phyloP scores from a whole-genome alignment of 345 rosid species.

The Erucastrum elatum region DNA sequence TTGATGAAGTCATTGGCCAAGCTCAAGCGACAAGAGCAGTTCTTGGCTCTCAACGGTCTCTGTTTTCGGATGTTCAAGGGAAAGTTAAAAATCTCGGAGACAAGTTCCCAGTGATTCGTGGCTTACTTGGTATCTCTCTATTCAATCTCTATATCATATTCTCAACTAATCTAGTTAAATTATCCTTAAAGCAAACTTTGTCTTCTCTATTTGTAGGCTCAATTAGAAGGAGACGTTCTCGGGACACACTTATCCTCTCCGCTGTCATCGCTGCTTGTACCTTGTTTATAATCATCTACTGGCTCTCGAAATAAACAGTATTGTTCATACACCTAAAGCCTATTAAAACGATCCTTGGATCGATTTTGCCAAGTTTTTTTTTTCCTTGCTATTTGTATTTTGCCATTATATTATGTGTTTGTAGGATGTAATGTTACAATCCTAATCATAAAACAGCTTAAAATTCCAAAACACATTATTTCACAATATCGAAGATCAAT shows the following conservation, averaged over 20 bases:
- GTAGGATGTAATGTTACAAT: slow-evolving; percentile 6
- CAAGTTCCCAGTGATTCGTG: slow-evolving; percentile 84
- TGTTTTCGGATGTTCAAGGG: slow-evolving; percentile 94
- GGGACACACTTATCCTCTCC: slow-evolving; percentile 86
- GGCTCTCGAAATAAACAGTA: slow-evolving; percentile 75
- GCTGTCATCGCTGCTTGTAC: slow-evolving; percentile 95
- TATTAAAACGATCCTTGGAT: background rate
- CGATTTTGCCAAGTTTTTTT: slow-evolving; percentile 8
- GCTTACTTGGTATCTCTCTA: slow-evolving; percentile 68
- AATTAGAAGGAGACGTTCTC: slow-evolving; percentile 74
- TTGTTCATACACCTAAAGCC: slow-evolving; percentile 18
- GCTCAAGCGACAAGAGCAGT: slow-evolving; percentile 90
- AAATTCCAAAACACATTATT: slow-evolving; percentile 3
- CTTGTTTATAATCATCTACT: slow-evolving; percentile 83
- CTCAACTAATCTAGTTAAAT: background rate
- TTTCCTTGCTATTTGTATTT: background rate
- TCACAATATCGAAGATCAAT: slow-evolving; percentile 8
- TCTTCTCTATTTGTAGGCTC: slow-evolving; percentile 54
- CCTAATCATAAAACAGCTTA: slow-evolving; percentile 1
- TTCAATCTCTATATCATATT: slow-evolving; percentile 11
- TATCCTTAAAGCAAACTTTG: background rate
- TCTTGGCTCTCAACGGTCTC: slow-evolving; percentile 79
- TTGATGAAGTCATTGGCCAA: slow-evolving; percentile 93
- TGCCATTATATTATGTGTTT: slow-evolving; percentile 15
- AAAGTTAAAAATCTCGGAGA: slow-evolving; percentile 85